Base-by-base conservation (phyloP, 2,329 filamentous ascomycete genomes). In the Pestalotiopsis sp. region DNA sequence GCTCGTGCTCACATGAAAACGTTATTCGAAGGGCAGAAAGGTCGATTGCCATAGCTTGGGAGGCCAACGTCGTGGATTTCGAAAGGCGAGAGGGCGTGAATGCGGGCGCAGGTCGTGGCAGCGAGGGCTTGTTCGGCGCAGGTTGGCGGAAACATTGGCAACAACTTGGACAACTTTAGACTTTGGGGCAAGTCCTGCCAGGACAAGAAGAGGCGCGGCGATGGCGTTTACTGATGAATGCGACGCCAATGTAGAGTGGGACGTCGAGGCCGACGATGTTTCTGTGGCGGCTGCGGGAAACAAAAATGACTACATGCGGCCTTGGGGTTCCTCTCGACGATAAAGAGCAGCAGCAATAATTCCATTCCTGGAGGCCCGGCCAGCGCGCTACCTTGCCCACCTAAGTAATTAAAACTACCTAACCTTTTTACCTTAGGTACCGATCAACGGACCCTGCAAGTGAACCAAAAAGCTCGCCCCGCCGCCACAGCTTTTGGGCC, bases 1-100 rank as follows among this genome's bases (percentile, higher is more conserved):
- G 68, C 70, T 69, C 70, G 70, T 72, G 75, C 77, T 78, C 77
- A 78, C 77, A 77, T 75, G 72, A 74, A 77, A 70, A 77, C 74
- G 72, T 71, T 70, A 64, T 73, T 72, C 70, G 52, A 67, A 63
- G 70, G 71, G 67, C 68, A 68, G 72, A 70, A 70, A 69, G 74
- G 70, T 69, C 72, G 77, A 75, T 72, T 75, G 74, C 77, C 77
- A 79, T 79, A 78, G 70, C 73, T 75, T 68, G 75, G 73, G 69
- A 70, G 67, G 70, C 68, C 67, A 66, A 36, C 13, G 7, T 59
- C 14, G 27, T 59, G 25, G 20, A n/a, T 27, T 62, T 52, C 17
- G 20, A 20, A 52, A 6, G 36, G 70, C 71, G 58, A 71, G 67
- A 68, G 71, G 58, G 66, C 64, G 69, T 70, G 68, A 71, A 62